phyloP scores from a whole-genome alignment of 257 asterid genomes.

The Rauvolfia tetraphylla region DNA sequence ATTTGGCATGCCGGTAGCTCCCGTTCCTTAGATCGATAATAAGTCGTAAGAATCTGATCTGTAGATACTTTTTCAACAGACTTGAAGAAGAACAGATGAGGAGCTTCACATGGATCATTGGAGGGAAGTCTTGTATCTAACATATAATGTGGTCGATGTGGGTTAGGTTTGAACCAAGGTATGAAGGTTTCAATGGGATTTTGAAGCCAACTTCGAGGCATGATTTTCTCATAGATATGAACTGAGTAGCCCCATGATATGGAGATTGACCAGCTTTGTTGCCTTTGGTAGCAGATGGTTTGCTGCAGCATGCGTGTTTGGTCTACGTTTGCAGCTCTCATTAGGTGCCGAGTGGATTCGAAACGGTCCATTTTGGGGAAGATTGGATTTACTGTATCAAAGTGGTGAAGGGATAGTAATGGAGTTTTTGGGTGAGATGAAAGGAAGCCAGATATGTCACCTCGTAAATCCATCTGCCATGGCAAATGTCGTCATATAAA shows the following conservation, averaged over 20 bases:
- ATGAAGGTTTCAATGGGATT: constrained; percentile 59
- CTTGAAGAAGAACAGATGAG: constrained; percentile 10
- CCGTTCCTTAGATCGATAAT: no score
- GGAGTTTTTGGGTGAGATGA: constrained; percentile 65
- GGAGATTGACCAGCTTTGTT: constrained; percentile 59
- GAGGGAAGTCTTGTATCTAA: constrained; percentile 30
- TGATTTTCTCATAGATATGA: constrained; percentile 50
- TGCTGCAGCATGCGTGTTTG: constrained; percentile 71
- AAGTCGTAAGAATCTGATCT: neutral
- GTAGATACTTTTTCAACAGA: neutral
- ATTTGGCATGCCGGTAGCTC: no score
- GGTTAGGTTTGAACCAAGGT: constrained; percentile 25
- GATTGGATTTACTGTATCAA: constrained; percentile 48
- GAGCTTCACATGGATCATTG: constrained; percentile 14
- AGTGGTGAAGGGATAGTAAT: constrained; percentile 70
- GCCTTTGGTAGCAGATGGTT: constrained; percentile 56
- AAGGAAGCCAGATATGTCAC: constrained; percentile 62
- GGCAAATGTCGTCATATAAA: no score
- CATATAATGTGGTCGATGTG: constrained; percentile 42
- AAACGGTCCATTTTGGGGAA: constrained; percentile 42
- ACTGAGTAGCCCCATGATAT: constrained; percentile 80
- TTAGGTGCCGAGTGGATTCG: constrained; percentile 56
- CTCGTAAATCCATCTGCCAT: constrained; percentile 43
- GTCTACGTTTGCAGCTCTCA: constrained; percentile 62
- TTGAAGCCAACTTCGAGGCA: constrained; percentile 52